A percentile compares a stretch with the other conserved stretches of the same genome.
Evolutionary conservation across 2,329 filamentous ascomycete species (phyloP).

Genomic region (Talaromyces sp.): DNA sequence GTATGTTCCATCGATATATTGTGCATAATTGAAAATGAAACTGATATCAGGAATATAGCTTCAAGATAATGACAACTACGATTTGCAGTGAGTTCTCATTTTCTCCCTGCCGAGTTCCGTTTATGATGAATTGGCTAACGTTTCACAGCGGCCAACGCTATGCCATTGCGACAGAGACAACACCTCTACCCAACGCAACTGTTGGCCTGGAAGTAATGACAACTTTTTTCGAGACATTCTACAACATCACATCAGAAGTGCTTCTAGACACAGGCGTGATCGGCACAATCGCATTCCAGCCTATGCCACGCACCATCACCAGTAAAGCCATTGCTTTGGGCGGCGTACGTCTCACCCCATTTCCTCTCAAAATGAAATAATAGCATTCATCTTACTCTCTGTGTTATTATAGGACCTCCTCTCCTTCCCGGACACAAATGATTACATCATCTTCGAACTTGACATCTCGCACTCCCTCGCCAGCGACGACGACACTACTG

Average conservation of each 20-base stretch:
- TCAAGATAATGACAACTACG: constrained; percentile 43
- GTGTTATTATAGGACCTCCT: constrained; percentile 34
- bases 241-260: constrained; percentile 29
- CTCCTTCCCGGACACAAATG: constrained; percentile 38
- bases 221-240: constrained; percentile 34
- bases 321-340: constrained; percentile 34
- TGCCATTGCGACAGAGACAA: constrained; percentile 40
- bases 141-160: constrained; percentile 36
- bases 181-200: constrained; percentile 33
- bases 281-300: constrained; percentile 38
- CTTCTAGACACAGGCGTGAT: constrained; percentile 29
- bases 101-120: too few relatives aligned
- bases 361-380: neutral
- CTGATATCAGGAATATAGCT: constrained; percentile 21
- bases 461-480: constrained; percentile 42
- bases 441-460: constrained; percentile 47
- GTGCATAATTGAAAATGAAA: neutral
- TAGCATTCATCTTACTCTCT: neutral
- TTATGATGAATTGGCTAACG: neutral
- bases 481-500: constrained; percentile 37
- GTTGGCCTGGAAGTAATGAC: constrained; percentile 31
- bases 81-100: constrained; percentile 25
- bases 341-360: constrained; percentile 29
- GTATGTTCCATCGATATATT: constrained; percentile 28
- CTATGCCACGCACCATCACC: constrained; percentile 34